A percentile compares a stretch with the other conserved stretches of the same genome.
Conservation (phyloP, 305 asterid species). For the Stenogyne calaminthoides region DNA sequence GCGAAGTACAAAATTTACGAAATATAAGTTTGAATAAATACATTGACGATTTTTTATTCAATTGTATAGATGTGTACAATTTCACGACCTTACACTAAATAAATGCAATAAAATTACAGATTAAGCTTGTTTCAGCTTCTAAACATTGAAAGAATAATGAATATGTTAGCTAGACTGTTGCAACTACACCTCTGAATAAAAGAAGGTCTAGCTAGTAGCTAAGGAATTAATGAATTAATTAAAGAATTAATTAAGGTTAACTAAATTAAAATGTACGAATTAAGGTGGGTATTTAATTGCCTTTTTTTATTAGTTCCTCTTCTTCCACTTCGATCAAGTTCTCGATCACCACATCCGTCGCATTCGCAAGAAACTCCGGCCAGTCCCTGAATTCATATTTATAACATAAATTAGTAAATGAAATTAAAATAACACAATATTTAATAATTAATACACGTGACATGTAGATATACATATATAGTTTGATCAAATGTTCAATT, state of each 20-base stretch:
- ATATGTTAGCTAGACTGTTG: constrained; percentile 22
- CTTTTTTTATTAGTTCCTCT: constrained; percentile 31
- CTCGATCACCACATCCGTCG: constrained; percentile 69
- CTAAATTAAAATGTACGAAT: not conserved
- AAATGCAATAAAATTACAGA: constrained; percentile 3
- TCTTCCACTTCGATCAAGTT: constrained; percentile 76
- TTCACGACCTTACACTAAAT: not conserved
- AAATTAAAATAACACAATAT: no score
- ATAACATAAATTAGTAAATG: not conserved
- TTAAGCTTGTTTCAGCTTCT: not conserved
- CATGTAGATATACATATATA: no score
- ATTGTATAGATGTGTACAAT: constrained; percentile 1
- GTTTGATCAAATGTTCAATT: no score
- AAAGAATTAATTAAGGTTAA: constrained; percentile 4
- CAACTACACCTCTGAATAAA: constrained; percentile 29
- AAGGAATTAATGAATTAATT: no score
- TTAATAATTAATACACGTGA: no score
- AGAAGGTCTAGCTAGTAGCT: constrained; percentile 8
- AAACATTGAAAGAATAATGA: constrained; percentile 27
- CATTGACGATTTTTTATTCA: not conserved
- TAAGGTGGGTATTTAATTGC: not conserved
- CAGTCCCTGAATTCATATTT: constrained; percentile 55
- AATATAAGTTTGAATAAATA: not conserved
- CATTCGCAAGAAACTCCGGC: constrained; percentile 63
- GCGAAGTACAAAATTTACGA: not conserved